Evolutionary conservation across 2,329 filamentous ascomycete genomes (phyloP), one percentile per base, ranked within the genome.

Genomic region (Paraphaeosphaeria minitans): DNA sequence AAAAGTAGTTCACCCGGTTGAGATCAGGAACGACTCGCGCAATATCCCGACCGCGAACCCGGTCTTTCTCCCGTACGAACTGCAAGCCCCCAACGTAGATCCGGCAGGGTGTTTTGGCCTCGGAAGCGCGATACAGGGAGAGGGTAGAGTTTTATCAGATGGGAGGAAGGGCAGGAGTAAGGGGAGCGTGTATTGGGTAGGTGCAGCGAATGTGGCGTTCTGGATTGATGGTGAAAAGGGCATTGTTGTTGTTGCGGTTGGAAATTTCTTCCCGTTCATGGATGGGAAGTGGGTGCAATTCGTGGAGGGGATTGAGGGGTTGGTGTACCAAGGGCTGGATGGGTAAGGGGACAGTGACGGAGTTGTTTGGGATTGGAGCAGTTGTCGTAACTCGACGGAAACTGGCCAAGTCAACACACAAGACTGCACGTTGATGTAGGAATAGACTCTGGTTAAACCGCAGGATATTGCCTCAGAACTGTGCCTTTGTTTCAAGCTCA

Each of bases 111-210:
- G 62, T 47, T 71, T 61, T 49, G 65, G 67, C 5, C 43, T 71
- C 14, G 77, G 76, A n/a, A 83, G 80, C 0, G 86, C 85, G 55
- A 82, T 87, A 79, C 74, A 86, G 31, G 82, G 66, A 0, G 61
- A 56, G 12, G 60, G 67, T 41, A 79, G 80, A 6, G 78, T 77
- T 0, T 59, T 74, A 4, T 9, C 21, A 4, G 52, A 57, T 43
- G 67, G 65, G 3, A 54, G 42, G 37, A 66, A 27, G 37, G 69
- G 67, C 4, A 56, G 66, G 22, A 62, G 63, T 6, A 65, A 61
- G 51, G 67, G 66, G 9, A 67, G 57, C 50, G 57, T 66, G 46
- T 70, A 68, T 58, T 72, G 68, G 68, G 70, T 67, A 56, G 67
- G 67, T 7, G 68, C 64, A 31, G 56, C 67, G 12, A 72, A 72